Evolutionary conservation across 495 filamentous ascomycete genomes (phyloP).

Genomic region (Jackrogersella multiformis): DNA sequence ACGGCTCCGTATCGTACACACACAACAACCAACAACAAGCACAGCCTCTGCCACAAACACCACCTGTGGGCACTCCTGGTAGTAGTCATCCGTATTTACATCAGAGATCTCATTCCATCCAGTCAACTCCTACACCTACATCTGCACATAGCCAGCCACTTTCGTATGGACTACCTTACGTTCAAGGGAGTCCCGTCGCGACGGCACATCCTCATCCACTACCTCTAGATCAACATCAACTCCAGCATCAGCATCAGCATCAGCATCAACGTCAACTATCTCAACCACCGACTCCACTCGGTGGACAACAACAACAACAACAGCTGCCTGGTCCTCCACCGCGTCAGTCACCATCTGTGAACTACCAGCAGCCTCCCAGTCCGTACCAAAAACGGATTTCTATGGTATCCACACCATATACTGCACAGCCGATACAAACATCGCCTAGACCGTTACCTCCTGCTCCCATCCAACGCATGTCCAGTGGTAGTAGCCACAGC

Average conservation of each 20-base stretch:
- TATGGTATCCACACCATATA: constrained; percentile 47
- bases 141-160: constrained; percentile 64
- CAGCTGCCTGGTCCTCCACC: constrained; percentile 53
- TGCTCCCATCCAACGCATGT: constrained; percentile 57
- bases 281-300: constrained; percentile 65
- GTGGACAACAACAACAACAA: too few relatives aligned
- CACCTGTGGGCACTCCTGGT: constrained; percentile 58
- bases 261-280: constrained; percentile 59
- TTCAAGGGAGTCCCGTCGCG: constrained; percentile 64
- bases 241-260: too few relatives aligned
- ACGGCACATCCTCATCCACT: constrained; percentile 52
- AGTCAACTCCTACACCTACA: constrained; percentile 65
- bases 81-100: constrained; percentile 54
- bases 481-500: constrained; percentile 53
- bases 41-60: constrained; percentile 60
- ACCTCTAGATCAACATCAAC: constrained; percentile 56
- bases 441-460: constrained; percentile 49
- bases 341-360: constrained; percentile 50
- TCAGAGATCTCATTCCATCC: constrained; percentile 58
- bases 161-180: constrained; percentile 58
- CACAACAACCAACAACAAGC: constrained; percentile 23
- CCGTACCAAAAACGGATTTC: constrained; percentile 63
- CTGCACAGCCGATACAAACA: constrained; percentile 44
- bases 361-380: constrained; percentile 59
- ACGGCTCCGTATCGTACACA: constrained; percentile 44